These are phyloP conservation scores for Sophora flavescens DNA, from an alignment of 306 rosid genomes.

Conservation along the genomic window DNA sequence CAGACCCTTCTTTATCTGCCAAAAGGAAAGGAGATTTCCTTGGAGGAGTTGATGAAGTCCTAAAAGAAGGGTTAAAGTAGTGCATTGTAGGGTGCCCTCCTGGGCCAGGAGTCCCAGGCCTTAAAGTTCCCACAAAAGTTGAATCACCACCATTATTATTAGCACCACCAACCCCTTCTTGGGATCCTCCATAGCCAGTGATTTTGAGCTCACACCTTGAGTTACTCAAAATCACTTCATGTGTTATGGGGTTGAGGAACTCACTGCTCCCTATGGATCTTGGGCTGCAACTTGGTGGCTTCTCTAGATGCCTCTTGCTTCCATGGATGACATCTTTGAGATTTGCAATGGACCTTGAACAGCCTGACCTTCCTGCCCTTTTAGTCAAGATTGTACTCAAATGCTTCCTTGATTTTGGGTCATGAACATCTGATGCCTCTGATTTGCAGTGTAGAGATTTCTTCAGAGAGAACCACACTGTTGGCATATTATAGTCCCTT, in stretches of 20 bases:
- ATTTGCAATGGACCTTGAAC: constrained; percentile 92
- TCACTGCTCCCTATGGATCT: constrained; percentile 95
- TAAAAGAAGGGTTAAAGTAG: constrained; percentile 69
- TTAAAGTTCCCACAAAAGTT: constrained; percentile 73
- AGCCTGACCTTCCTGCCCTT: constrained; percentile 78
- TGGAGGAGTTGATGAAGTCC: constrained; percentile 66
- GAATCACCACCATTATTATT: constrained; percentile 50
- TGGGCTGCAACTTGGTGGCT: constrained; percentile 89
- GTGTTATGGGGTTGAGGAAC: constrained; percentile 88
- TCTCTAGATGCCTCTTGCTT: constrained; percentile 80
- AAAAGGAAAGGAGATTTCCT: constrained; percentile 68
- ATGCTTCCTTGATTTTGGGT: constrained; percentile 76
- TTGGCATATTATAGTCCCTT: constrained; percentile 66
- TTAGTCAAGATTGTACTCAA: constrained; percentile 76
- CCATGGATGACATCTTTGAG: constrained; percentile 96
- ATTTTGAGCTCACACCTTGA: constrained; percentile 91
- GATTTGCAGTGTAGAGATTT: constrained; percentile 87
- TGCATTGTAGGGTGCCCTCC: constrained; percentile 82
- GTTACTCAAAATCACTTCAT: constrained; percentile 86
- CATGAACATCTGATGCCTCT: constrained; percentile 86
- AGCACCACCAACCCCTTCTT: constrained; percentile 51
- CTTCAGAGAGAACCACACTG: constrained; percentile 89
- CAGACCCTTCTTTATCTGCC: constrained; percentile 63
- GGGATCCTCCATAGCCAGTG: constrained; percentile 74
- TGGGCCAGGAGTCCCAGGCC: constrained; percentile 92